Base-by-base conservation (phyloP, 305 asterid genomes). In the Andrographis paniculata region DNA sequence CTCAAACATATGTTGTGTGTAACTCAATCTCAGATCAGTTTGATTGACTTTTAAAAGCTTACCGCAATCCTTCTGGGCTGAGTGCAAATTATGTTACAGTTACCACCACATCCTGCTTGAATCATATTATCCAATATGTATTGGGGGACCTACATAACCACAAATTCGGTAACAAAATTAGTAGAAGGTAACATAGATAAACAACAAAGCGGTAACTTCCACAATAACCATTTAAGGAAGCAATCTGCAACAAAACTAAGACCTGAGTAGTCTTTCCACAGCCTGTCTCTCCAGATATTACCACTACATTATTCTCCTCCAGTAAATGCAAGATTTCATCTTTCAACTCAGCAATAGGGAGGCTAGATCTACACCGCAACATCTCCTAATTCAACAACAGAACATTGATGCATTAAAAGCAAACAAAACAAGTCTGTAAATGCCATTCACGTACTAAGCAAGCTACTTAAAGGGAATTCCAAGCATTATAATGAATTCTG, bases 41-140 rank as follows among this genome's bases (percentile, higher is more conserved):
- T 14, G 20, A 54, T 16, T 53, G 47, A 67, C 58, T 48, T 33
- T 58, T 59, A 17, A 20, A 17, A 79, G n/a, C 95, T 60, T 52
- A 89, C 98, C 79, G 98, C 96, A 45, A 89, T 89, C 79, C 98
- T 80, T 85, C 98, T 80, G 13, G 98, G 98, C 70, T 89, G 98
- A 27, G 98, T 89, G 73, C 98, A 89, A 67, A 89, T 69, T 62
- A 89, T 75, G 68, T 75, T 89, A 69, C 95, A 89, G 48, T 62
- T 55, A 52, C 86, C 93, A 31, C 98, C 98, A 33, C 45, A 65
- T 61, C 93, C 96, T 55, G 82, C 82, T 69, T 85, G 94, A 41
- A 89, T 82, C 98, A 89, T 82, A 74, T 78, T 65, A 57, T 89
- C 96, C 82, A 89, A 69, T 74, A 89, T 82, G 64, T 78, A 85